These are phyloP conservation scores for Cylindrotheca fusiformis DNA, from an alignment of 108 stramenopile genomes.

Conservation along the genomic window DNA sequence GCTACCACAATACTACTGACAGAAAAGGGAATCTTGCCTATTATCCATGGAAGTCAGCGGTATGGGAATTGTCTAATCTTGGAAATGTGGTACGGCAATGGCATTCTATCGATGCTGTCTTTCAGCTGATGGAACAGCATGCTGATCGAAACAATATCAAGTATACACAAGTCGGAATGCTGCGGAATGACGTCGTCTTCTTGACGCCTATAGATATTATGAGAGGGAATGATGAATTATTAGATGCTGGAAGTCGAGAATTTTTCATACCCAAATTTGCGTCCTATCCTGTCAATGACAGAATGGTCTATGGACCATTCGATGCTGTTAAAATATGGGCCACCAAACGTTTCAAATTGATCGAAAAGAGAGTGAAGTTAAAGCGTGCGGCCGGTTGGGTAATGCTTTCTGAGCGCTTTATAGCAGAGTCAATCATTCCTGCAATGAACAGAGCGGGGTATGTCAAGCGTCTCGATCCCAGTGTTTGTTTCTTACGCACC, in stretches of 20 bases:
- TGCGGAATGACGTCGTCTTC: constrained; percentile 39
- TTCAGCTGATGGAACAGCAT: constrained; percentile 1
- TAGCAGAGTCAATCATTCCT: constrained; percentile 19
- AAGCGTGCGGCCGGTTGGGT: neutral
- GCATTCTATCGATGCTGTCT: constrained; percentile 19
- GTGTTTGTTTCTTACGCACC: constrained; percentile 43
- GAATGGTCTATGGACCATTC: constrained; percentile 28
- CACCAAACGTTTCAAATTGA: constrained; percentile 13
- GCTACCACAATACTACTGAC: constrained; percentile 22
- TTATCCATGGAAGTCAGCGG: constrained; percentile 9
- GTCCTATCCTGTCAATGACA: neutral
- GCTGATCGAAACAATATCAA: constrained; percentile 3
- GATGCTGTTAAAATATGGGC: constrained; percentile 25
- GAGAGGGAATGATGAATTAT: constrained; percentile 14
- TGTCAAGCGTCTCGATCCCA: constrained; percentile 7
- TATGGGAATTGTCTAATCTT: constrained; percentile 1
- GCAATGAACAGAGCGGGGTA: constrained; percentile 27
- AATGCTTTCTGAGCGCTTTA: constrained; percentile 25
- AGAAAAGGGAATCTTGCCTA: constrained; percentile 14
- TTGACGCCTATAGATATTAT: constrained; percentile 4
- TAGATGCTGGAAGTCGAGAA: constrained; percentile 1
- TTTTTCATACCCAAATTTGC: neutral
- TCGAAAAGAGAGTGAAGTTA: constrained; percentile 15
- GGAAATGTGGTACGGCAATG: constrained; percentile 33
- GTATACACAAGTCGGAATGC: constrained; percentile 35